These are phyloP conservation scores for Quercus wislizeni DNA, from an alignment of 306 rosid genomes.

Conservation along the genomic window DNA sequence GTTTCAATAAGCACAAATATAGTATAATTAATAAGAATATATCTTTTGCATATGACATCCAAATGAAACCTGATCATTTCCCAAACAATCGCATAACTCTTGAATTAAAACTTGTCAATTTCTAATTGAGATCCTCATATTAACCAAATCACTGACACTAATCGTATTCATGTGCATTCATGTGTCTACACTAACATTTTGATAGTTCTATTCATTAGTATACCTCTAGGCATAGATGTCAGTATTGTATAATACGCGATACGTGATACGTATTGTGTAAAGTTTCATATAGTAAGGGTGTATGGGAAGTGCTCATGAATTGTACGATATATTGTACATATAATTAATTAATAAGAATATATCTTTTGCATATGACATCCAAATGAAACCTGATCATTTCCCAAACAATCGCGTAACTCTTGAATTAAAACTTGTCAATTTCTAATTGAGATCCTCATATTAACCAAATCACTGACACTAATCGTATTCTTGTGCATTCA, in stretches of 20 bases:
- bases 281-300: too few relatives aligned
- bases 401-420: neutral
- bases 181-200: neutral
- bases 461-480: neutral
- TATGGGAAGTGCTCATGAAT: too few relatives aligned
- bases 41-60: neutral
- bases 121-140: neutral
- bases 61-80: neutral
- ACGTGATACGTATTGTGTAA: rapidly evolving
- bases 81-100: too few relatives aligned
- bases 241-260: too few relatives aligned
- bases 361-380: too few relatives aligned
- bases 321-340: rapidly evolving
- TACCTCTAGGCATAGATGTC: too few relatives aligned
- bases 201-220: too few relatives aligned
- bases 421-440: neutral
- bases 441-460: neutral
- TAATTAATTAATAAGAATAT: too few relatives aligned
- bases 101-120: neutral
- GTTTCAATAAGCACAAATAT: neutral
- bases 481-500: neutral
- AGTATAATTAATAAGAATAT: neutral
- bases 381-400: neutral
- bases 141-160: neutral
- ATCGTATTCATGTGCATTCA: neutral